These are phyloP conservation scores for Hyphopichia pseudoburtonii DNA, from an alignment of 1,139 yeast genomes.

Conservation along the genomic window DNA sequence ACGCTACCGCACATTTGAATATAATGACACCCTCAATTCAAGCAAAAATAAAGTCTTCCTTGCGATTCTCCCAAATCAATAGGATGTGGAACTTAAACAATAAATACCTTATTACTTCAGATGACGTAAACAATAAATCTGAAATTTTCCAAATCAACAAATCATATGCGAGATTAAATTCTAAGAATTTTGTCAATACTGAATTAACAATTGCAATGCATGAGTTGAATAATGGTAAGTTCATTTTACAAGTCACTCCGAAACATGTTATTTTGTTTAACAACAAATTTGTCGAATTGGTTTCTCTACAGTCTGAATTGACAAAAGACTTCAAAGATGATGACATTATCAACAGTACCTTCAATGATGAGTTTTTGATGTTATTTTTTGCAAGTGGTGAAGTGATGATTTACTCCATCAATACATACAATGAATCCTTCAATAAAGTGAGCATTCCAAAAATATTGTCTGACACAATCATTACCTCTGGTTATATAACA, in stretches of 20 bases:
- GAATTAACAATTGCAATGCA: conserved; percentile 69
- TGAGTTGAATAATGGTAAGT: conserved; percentile 56
- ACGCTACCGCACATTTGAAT: conserved; percentile 53
- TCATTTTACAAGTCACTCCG: conserved; percentile 74
- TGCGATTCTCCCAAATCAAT: conserved; percentile 73
- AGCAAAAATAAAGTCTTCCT: conserved; percentile 64
- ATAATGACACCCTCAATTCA: conserved; percentile 63
- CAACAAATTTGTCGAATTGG: conserved; percentile 51
- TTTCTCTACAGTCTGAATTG: conserved; percentile 36
- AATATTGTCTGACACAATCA: conserved; percentile 56
- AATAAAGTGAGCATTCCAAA: conserved; percentile 48
- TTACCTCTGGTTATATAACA: conserved; percentile 68
- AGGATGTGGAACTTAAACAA: conserved; percentile 69
- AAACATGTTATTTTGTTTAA: conserved; percentile 66
- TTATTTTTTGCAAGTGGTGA: conserved; percentile 58
- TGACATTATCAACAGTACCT: conserved; percentile 52
- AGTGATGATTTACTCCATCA: conserved; percentile 46
- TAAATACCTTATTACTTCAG: conserved; percentile 70
- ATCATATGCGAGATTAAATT: conserved; percentile 62
- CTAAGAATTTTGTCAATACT: conserved; percentile 63
- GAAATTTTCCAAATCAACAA: conserved; percentile 73
- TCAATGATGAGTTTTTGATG: conserved; percentile 52
- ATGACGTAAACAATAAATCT: conserved; percentile 59
- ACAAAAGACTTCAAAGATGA: conserved; percentile 42
- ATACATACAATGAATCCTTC: conserved; percentile 40